Evolutionary conservation across 2,329 filamentous ascomycete species (phyloP).

Genomic region (Trichoderma oligosporum): DNA sequence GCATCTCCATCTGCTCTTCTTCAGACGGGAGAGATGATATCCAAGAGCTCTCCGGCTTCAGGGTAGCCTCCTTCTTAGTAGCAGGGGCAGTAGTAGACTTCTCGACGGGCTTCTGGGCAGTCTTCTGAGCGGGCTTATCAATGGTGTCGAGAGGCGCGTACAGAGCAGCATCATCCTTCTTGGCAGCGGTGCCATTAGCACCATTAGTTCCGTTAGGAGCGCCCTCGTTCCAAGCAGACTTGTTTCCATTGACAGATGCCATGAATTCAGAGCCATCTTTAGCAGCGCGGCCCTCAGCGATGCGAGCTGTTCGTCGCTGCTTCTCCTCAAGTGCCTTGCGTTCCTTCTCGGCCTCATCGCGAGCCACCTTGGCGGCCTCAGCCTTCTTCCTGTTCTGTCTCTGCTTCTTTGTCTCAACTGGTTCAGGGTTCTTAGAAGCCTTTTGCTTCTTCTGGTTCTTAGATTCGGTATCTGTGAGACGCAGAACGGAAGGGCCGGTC

Average conservation of each 20-base stretch:
- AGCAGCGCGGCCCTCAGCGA: slow-evolving; percentile 76
- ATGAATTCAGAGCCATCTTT: slow-evolving; percentile 70
- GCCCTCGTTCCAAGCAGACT: slow-evolving; percentile 44
- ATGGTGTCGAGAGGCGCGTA: slow-evolving; percentile 57
- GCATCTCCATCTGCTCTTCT: slow-evolving; percentile 59
- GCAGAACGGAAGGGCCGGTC: slow-evolving; percentile 68
- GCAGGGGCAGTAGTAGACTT: slow-evolving; percentile 24
- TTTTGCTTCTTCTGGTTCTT: slow-evolving; percentile 63
- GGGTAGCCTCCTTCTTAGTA: slow-evolving; percentile 33
- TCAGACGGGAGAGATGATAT: slow-evolving; percentile 53
- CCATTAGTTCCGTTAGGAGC: slow-evolving; percentile 32
- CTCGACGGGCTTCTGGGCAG: slow-evolving; percentile 32
- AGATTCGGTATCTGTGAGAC: slow-evolving; percentile 65
- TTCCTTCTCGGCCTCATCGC: slow-evolving; percentile 74
- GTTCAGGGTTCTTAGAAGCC: slow-evolving; percentile 59
- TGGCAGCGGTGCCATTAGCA: slow-evolving; percentile 25
- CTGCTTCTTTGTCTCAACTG: slow-evolving; percentile 87
- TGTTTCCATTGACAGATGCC: slow-evolving; percentile 40
- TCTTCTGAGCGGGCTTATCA: slow-evolving; percentile 34
- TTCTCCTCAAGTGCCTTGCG: slow-evolving; percentile 74
- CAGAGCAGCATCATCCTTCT: slow-evolving; percentile 34
- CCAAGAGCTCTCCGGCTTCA: slow-evolving; percentile 42
- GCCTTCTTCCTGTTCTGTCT: slow-evolving; percentile 87
- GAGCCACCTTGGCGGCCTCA: slow-evolving; percentile 70
- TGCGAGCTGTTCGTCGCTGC: slow-evolving; percentile 76